Conservation (phyloP, 2,329 filamentous ascomycete genomes). For the Pseudogymnoascus sp. region DNA sequence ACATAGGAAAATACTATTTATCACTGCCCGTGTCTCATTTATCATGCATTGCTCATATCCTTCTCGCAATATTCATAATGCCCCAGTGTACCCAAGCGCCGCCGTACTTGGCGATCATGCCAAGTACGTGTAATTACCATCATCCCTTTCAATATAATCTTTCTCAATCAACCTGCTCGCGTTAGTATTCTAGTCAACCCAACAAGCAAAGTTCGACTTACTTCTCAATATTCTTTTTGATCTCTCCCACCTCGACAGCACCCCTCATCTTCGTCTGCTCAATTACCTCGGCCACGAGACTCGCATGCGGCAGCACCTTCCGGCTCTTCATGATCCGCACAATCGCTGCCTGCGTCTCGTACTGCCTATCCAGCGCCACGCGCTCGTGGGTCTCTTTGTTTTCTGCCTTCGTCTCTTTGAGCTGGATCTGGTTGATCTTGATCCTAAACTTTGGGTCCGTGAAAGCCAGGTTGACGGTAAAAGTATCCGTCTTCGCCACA, state of each 20-base stretch:
- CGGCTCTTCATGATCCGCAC: conserved; percentile 95
- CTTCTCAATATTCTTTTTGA: conserved; percentile 97
- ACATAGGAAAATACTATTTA: background rate
- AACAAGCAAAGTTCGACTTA: conserved; percentile 37
- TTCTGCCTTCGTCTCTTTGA: conserved; percentile 92
- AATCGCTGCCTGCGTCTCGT: conserved; percentile 94
- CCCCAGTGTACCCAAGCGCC: background rate
- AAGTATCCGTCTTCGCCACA: conserved; percentile 70
- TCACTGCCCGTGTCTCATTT: background rate
- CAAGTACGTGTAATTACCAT: conserved; percentile 63
- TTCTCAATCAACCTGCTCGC: conserved; percentile 72
- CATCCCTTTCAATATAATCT: conserved; percentile 79
- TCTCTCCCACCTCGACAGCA: conserved; percentile 75
- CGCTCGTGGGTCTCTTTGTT: conserved; percentile 90
- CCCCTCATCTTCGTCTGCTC: conserved; percentile 81
- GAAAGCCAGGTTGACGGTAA: conserved; percentile 73
- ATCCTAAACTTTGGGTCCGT: conserved; percentile 76
- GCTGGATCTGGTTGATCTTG: conserved; percentile 98
- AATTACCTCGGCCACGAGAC: conserved; percentile 87
- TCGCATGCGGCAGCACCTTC: conserved; percentile 78
- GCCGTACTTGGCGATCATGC: conserved; percentile 38
- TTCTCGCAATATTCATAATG: background rate
- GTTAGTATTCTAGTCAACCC: conserved; percentile 24
- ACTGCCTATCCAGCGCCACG: conserved; percentile 81
- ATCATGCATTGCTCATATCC: background rate